These are phyloP conservation scores for Nicotiana tabacum DNA, from an alignment of 257 asterid genomes.

Conservation along the genomic window DNA sequence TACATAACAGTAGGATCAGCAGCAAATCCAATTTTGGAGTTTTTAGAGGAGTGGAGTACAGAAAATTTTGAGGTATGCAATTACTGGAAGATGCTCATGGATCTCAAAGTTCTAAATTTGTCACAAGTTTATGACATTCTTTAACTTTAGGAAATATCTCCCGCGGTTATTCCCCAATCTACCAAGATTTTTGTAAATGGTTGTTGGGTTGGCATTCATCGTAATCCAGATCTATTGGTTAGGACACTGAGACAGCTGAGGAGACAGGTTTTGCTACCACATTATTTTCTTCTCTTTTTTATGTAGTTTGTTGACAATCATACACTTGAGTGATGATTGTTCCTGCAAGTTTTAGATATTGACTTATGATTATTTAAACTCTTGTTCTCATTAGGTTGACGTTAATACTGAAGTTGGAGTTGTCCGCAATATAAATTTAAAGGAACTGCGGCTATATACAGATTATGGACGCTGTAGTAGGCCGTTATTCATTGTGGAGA, in stretches of 20 bases:
- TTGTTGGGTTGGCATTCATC: constrained; percentile 96
- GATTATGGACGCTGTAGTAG: constrained; percentile 99
- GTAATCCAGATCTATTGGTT: constrained; percentile 96
- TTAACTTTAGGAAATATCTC: constrained; percentile 78
- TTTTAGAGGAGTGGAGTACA: constrained; percentile 97
- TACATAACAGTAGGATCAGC: constrained; percentile 98
- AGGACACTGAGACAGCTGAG: constrained; percentile 80
- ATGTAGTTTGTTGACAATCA: not conserved
- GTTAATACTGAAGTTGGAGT: constrained; percentile 98
- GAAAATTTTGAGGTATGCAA: constrained; percentile 86
- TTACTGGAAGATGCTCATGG: constrained; percentile 3
- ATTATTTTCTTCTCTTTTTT: not conserved
- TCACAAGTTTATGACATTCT: constrained; percentile 4
- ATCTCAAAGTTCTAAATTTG: not conserved
- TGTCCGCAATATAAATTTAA: constrained; percentile 87
- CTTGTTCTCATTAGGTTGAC: constrained; percentile 57
- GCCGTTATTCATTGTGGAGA: constrained; percentile 89
- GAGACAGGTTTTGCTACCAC: constrained; percentile 62
- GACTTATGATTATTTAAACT: not conserved
- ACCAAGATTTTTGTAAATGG: constrained; percentile 97
- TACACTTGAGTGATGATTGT: not conserved
- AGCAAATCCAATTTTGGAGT: constrained; percentile 94
- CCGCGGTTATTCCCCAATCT: constrained; percentile 90
- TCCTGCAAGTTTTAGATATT: not conserved
- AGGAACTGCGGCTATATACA: constrained; percentile 85